These are phyloP conservation scores for Leccinellum rugosiceps DNA, from an alignment of 768 basidiomycete species.

Conservation along the genomic window DNA sequence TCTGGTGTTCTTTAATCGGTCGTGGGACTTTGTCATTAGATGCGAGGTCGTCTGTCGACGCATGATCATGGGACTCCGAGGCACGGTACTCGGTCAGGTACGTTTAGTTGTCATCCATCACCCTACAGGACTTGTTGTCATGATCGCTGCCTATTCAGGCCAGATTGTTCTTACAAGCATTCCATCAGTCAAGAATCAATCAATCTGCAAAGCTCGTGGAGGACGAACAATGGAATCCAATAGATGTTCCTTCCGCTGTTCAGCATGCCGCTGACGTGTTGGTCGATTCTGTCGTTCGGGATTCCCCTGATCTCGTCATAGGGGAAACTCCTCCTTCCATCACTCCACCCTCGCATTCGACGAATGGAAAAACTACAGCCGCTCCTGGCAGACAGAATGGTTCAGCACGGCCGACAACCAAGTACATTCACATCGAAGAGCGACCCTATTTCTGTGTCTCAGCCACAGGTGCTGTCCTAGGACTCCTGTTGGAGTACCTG, in stretches of 20 bases:
- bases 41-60: slow-evolving; percentile 82
- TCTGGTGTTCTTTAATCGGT: slow-evolving; percentile 73
- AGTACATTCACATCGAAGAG: slow-evolving; percentile 78
- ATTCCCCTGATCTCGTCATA: slow-evolving; percentile 68
- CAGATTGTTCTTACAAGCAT: slow-evolving; percentile 80
- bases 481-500: slow-evolving; percentile 80
- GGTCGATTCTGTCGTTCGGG: slow-evolving; percentile 76
- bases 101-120: slow-evolving; percentile 13
- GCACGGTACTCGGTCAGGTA: slow-evolving; percentile 81
- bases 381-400: slow-evolving; percentile 20
- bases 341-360: background rate
- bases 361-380: slow-evolving; percentile 13
- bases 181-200: slow-evolving; percentile 79
- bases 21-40: slow-evolving; percentile 87
- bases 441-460: slow-evolving; percentile 80
- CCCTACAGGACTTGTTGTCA: background rate
- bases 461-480: slow-evolving; percentile 75
- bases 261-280: slow-evolving; percentile 75
- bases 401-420: slow-evolving; percentile 36
- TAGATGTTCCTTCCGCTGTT: slow-evolving; percentile 57
- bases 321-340: slow-evolving; percentile 8
- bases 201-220: slow-evolving; percentile 88
- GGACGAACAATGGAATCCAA: slow-evolving; percentile 90
- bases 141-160: slow-evolving; percentile 45
- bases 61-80: slow-evolving; percentile 93